Percentiles rank a stretch among this genome's conserved stretches.
phyloP scores from a whole-genome alignment of 192 early-diverging fungal species.

The Rhizoclosmatium globosum region DNA sequence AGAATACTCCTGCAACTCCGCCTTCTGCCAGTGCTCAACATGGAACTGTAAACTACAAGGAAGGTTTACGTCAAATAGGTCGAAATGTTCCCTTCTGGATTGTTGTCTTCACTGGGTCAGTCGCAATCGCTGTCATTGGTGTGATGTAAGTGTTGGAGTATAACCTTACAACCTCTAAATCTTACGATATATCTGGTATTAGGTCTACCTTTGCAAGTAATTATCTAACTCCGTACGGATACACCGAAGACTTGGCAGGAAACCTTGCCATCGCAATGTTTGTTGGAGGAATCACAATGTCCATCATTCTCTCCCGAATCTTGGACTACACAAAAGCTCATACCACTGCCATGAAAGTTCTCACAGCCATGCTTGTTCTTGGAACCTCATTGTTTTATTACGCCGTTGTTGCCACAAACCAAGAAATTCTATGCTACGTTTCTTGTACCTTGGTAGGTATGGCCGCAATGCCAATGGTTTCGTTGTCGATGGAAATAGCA shows the following conservation, averaged over 20 bases:
- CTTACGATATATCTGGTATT: constrained; percentile 8
- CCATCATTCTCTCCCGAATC: constrained; percentile 55
- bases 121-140: not conserved
- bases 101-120: constrained; percentile 20
- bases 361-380: constrained; percentile 23
- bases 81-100: constrained; percentile 32
- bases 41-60: constrained; percentile 17
- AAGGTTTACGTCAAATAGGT: constrained; percentile 19
- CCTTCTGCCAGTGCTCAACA: constrained; percentile 12
- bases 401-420: constrained; percentile 2
- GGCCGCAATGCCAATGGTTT: constrained; percentile 40
- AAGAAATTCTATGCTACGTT: constrained; percentile 14
- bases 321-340: constrained; percentile 66
- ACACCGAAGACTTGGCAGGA: constrained; percentile 53
- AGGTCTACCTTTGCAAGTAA: constrained; percentile 29
- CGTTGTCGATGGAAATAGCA: constrained; percentile 33
- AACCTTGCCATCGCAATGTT: constrained; percentile 64
- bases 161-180: too few species aligned
- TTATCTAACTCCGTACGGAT: constrained; percentile 43
- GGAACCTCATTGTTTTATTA: constrained; percentile 14
- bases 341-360: constrained; percentile 48
- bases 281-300: constrained; percentile 64
- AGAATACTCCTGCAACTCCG: constrained; percentile 30
- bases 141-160: too few species aligned
- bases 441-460: constrained; percentile 27